Conservation (phyloP, 805 yeast genomes). For the Cyberlindnera xylosilytica region DNA sequence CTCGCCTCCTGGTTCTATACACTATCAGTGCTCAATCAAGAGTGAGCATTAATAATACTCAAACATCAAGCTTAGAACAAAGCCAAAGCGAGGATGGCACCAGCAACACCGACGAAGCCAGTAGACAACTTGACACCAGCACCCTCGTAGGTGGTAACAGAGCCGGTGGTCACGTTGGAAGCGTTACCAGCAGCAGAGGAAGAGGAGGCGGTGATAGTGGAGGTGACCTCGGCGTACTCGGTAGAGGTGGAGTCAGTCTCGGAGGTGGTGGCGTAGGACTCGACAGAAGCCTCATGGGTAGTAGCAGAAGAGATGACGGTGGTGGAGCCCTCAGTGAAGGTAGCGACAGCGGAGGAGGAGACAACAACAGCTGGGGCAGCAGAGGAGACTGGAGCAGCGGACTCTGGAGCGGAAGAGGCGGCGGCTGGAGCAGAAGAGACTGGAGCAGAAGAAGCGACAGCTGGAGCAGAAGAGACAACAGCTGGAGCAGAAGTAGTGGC, state of each 20-base stretch:
- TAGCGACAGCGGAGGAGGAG: conserved; percentile 1
- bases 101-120: conserved; percentile 9
- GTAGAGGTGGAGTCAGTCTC: conserved; percentile 7
- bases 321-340: conserved; percentile 2
- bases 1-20: too few species aligned
- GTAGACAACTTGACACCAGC: conserved; percentile 7
- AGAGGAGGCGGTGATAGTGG: conserved; percentile 5
- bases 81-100: conserved; percentile 12
- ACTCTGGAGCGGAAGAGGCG: not conserved
- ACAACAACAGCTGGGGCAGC: conserved; percentile 1
- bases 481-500: too few species aligned
- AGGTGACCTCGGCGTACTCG: conserved; percentile 7
- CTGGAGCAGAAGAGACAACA: not conserved
- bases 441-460: not conserved
- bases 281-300: not conserved
- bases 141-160: conserved; percentile 10
- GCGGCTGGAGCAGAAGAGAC: not conserved
- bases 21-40: too few species aligned
- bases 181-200: conserved; percentile 4
- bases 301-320: not conserved
- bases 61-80: conserved; percentile 5
- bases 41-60: too few species aligned
- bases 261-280: too few species aligned
- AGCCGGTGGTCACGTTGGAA: conserved; percentile 4
- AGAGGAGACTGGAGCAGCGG: not conserved